phyloP scores from a whole-genome alignment of 768 basidiomycete genomes.

The Rhodotorula graminis region DNA sequence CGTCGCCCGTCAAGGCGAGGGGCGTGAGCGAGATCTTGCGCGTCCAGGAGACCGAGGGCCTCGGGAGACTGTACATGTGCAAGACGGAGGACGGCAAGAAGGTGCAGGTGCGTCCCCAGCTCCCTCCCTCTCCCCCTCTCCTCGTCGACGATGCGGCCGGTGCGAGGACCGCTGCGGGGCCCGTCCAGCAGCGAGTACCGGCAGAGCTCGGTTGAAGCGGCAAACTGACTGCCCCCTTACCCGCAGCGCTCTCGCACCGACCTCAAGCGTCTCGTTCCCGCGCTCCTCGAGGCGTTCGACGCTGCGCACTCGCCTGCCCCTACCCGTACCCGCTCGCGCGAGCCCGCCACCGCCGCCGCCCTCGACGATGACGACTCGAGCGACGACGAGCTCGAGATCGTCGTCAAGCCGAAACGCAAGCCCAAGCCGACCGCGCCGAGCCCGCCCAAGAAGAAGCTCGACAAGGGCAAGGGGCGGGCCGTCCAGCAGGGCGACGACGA shows the following conservation, averaged over 20 bases:
- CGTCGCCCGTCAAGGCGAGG: neutral
- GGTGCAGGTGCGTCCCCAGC: slow-evolving; percentile 6
- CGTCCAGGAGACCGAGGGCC: neutral
- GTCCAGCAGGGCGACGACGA: neutral
- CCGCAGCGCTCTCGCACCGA: slow-evolving; percentile 19
- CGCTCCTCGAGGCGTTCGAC: slow-evolving; percentile 13
- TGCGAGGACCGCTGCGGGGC: too few relatives aligned
- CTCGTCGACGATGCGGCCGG: too few relatives aligned
- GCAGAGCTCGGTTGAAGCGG: too few relatives aligned
- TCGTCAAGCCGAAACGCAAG: neutral
- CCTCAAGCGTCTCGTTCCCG: neutral
- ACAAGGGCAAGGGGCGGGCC: neutral
- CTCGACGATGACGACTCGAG: neutral
- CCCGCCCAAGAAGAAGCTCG: neutral
- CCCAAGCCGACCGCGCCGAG: neutral
- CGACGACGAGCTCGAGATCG: neutral
- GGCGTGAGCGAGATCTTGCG: neutral
- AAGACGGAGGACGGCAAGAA: slow-evolving; percentile 10
- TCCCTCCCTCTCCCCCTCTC: neutral
- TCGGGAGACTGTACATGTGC: slow-evolving; percentile 6
- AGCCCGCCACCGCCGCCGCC: too few relatives aligned
- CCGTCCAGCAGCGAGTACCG: too few relatives aligned
- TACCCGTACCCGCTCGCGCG: neutral
- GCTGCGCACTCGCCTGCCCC: neutral
- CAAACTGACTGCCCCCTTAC: neutral